Evolutionary conservation across 2,329 filamentous ascomycete genomes (phyloP).

Genomic region (Venturia oleaginea): DNA sequence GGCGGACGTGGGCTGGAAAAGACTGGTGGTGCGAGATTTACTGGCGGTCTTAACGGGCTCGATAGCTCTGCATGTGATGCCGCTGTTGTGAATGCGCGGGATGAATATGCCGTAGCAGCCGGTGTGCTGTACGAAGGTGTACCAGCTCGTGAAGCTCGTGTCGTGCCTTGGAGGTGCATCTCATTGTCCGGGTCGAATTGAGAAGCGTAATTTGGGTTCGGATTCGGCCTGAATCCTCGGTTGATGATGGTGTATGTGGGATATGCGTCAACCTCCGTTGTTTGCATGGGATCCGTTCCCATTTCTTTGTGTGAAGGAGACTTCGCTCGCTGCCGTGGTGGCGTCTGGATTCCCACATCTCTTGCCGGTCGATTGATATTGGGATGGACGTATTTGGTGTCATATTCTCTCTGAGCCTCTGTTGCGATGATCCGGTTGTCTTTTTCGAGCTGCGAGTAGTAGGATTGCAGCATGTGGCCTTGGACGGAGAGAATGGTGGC

Average conservation of each 20-base stretch:
- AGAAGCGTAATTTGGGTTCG: slow-evolving; percentile 70
- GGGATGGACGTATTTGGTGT: slow-evolving; percentile 90
- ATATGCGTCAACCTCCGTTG: slow-evolving; percentile 49
- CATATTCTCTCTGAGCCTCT: slow-evolving; percentile 91
- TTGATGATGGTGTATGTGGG: slow-evolving; percentile 57
- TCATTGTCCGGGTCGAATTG: slow-evolving; percentile 61
- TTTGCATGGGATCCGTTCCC: slow-evolving; percentile 35
- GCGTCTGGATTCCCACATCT: slow-evolving; percentile 72
- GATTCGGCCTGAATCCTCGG: slow-evolving; percentile 69
- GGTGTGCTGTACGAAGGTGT: slow-evolving; percentile 4
- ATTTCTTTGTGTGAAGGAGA: slow-evolving; percentile 28
- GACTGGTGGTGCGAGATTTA: slow-evolving; percentile 34
- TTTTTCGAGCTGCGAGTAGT: slow-evolving; percentile 75
- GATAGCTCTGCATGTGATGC: slow-evolving; percentile 31
- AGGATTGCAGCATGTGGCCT: slow-evolving; percentile 61
- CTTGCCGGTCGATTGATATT: slow-evolving; percentile 71
- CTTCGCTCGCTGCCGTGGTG: slow-evolving; percentile 21
- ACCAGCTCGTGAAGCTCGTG: background rate
- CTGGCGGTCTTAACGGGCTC: slow-evolving; percentile 38
- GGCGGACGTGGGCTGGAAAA: slow-evolving; percentile 36
- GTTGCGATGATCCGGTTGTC: slow-evolving; percentile 78
- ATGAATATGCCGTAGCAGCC: slow-evolving; percentile 22
- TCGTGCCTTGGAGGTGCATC: slow-evolving; percentile 4
- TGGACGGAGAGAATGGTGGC: slow-evolving; percentile 67
- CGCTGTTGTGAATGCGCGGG: slow-evolving; percentile 28